These are phyloP conservation scores for Oleoguttula mirabilis DNA, from an alignment of 495 filamentous ascomycete genomes.

Conservation along the genomic window DNA sequence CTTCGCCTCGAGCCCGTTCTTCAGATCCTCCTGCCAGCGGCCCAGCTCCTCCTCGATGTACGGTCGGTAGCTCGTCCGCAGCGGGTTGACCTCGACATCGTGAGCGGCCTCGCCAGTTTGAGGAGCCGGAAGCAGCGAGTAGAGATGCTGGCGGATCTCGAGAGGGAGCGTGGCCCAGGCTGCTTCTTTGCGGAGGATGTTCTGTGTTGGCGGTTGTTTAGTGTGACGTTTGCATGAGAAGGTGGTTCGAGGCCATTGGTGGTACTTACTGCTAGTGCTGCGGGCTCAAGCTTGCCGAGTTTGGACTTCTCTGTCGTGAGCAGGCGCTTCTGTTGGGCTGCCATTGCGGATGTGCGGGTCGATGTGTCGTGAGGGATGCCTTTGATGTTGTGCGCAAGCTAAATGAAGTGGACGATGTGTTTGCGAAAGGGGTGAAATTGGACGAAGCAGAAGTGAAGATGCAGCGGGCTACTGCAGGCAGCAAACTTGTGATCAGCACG, in stretches of 20 bases:
- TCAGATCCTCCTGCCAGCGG: constrained; percentile 48
- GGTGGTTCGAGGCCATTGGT: too few relatives aligned
- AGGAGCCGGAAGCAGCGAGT: constrained; percentile 12
- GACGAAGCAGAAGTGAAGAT: too few relatives aligned
- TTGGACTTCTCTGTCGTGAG: constrained; percentile 13
- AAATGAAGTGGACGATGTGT: too few relatives aligned
- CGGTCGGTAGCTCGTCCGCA: constrained; percentile 33
- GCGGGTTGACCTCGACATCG: constrained; percentile 28
- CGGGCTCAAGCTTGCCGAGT: constrained; percentile 13
- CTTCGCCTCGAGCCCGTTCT: constrained; percentile 48
- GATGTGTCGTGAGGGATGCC: too few relatives aligned
- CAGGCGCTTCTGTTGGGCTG: constrained; percentile 10
- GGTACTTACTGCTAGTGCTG: constrained; percentile 7
- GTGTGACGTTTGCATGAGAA: too few relatives aligned
- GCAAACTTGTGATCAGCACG: too few relatives aligned
- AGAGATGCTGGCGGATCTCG: constrained; percentile 12
- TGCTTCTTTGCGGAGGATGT: constrained; percentile 13
- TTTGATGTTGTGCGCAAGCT: too few relatives aligned
- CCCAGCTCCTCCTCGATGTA: constrained; percentile 43
- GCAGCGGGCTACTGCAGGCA: too few relatives aligned
- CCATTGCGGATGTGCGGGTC: too few relatives aligned
- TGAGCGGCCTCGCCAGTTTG: neutral
- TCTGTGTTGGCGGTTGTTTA: too few relatives aligned
- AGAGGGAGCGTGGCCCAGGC: constrained; percentile 16
- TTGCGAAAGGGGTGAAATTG: too few relatives aligned